phyloP scores from a whole-genome alignment of 2,329 filamentous ascomycete species.

The Emericellopsis cladophorae region DNA sequence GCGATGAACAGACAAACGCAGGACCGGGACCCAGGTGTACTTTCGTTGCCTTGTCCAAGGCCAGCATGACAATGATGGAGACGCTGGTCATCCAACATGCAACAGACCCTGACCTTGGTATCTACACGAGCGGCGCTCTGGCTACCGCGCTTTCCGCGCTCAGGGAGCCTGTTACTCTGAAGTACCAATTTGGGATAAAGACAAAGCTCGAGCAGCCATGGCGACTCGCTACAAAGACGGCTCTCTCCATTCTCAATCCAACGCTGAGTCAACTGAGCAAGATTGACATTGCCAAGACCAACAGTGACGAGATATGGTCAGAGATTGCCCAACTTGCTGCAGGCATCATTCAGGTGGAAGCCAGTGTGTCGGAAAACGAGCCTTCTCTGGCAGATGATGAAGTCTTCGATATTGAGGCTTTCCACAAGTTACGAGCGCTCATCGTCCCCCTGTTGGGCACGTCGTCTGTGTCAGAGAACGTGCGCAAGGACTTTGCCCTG shows the following conservation, averaged over 20 bases:
- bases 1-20: conserved; percentile 18
- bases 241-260: conserved; percentile 53
- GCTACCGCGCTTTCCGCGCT: conserved; percentile 53
- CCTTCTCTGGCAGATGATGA: conserved; percentile 55
- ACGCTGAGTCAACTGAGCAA: conserved; percentile 48
- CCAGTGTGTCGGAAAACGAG: conserved; percentile 28
- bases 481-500: conserved; percentile 57
- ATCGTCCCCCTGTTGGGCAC: conserved; percentile 65
- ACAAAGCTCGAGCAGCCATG: conserved; percentile 64
- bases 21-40: conserved; percentile 46
- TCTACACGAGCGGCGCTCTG: conserved; percentile 59
- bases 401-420: conserved; percentile 66
- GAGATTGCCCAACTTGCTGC: conserved; percentile 51
- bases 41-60: conserved; percentile 81
- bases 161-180: conserved; percentile 57
- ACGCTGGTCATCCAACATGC: conserved; percentile 46
- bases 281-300: conserved; percentile 28
- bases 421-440: conserved; percentile 54
- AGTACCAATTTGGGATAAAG: conserved; percentile 64
- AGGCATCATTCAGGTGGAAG: conserved; percentile 57
- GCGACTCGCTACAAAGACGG: conserved; percentile 64
- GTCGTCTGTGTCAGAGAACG: conserved; percentile 48
- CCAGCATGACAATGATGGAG: conserved; percentile 60
- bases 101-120: conserved; percentile 36
- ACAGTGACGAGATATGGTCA: conserved; percentile 53